Base-by-base conservation (phyloP, 495 filamentous ascomycete species). In the Halenospora varia region DNA sequence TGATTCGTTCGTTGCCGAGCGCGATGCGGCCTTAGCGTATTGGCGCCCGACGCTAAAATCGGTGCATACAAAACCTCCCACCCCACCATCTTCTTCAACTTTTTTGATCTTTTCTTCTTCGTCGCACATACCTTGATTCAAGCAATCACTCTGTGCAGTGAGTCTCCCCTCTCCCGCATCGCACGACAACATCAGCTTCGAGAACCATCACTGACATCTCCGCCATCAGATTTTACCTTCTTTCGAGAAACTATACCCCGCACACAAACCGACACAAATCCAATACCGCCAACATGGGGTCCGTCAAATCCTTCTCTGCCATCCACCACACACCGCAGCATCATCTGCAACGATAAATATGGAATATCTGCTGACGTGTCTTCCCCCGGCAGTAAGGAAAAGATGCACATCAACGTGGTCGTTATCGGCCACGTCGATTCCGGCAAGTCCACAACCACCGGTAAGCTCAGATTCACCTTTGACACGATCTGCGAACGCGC, bases 351-450 rank as follows among this genome's bases (percentile, higher is more conserved):
- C 61, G 63, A 57, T 60, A 53, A 2, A 48, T n/a, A 54, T 60
- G 39, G 60, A 55, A 18, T 44, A 23, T 35, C 24, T 53, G 55
- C 58, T 66, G 42, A 66, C 46, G 3, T 22, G 19, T 57, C 55
- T 55, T 52, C 22, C 11, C 52, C 18, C 10, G 56, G 56, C 51
- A 88, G 87, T 86, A 91, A 91, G 77, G 88, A 92, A 63, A 87
- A 86, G 79, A 73, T 71, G 73, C 88, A 92, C 71, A 84, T 92
- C 74, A 92, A 92, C 84, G 87, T 93, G 73, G 89, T 93, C 75
- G 89, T 93, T 79, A 91, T 92, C 83, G 88, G 92, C 81, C 92
- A 98, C 86, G 94, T 98, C 91, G 92, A 97, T 84, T 95, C 91
- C 78, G 94, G 94, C 79, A 98, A 98, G 87, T 97, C 93, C 56